phyloP scores from a whole-genome alignment of 2,329 filamentous ascomycete genomes.

The Colletotrichum eremochloae region DNA sequence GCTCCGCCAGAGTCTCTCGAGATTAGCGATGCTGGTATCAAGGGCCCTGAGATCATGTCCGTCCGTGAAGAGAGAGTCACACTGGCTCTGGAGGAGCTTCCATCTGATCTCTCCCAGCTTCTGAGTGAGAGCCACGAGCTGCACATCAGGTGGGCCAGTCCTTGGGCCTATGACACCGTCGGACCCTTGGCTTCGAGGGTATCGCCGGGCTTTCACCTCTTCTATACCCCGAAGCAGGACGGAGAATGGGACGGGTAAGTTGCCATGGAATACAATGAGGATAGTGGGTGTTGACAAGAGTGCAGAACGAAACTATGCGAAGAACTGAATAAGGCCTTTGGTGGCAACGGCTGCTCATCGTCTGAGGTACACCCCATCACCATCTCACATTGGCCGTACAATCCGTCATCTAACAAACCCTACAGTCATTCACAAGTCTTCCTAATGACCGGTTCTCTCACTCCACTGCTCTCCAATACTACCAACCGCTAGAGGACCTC shows the following conservation, averaged over 20 bases:
- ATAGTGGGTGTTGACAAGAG: neutral
- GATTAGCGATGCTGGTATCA: constrained; percentile 68
- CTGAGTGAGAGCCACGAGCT: constrained; percentile 77
- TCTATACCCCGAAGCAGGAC: constrained; percentile 72
- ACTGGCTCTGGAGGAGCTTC: constrained; percentile 79
- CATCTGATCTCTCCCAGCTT: constrained; percentile 72
- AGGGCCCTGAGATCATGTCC: constrained; percentile 69
- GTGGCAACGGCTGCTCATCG: constrained; percentile 66
- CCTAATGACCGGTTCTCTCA: constrained; percentile 54
- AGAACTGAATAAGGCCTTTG: constrained; percentile 70
- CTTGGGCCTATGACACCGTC: constrained; percentile 67
- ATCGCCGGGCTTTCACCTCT: constrained; percentile 85
- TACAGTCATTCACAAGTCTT: constrained; percentile 70
- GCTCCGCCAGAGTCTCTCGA: constrained; percentile 75
- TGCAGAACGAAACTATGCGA: constrained; percentile 67
- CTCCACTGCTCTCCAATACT: constrained; percentile 76
- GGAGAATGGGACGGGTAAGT: constrained; percentile 48
- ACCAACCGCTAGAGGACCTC: constrained; percentile 73
- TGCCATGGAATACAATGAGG: neutral
- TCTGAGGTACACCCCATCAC: constrained; percentile 19
- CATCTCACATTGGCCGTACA: neutral
- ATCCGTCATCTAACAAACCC: constrained; percentile 1
- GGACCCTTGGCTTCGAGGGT: constrained; percentile 81
- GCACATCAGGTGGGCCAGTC: constrained; percentile 83
- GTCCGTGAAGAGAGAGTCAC: constrained; percentile 86